Base-by-base conservation (phyloP, 306 rosid genomes). In the Vachellia collinsii region DNA sequence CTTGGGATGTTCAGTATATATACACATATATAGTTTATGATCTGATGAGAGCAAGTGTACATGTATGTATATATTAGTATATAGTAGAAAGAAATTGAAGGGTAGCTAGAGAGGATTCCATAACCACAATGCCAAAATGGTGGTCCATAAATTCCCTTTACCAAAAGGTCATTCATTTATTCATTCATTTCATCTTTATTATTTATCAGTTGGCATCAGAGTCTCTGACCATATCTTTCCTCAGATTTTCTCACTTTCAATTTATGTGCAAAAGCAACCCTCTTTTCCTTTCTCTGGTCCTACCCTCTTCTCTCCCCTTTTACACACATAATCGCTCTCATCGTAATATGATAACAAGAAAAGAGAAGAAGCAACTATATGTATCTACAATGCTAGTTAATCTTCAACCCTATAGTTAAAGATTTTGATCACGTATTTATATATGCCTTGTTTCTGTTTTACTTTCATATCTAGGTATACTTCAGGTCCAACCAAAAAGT, bases 81-180 rank as follows among this genome's bases (percentile, higher is more conserved):
- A 11, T 47, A 47, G 4, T 12, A 56, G 63, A 20, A 2, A 56
- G 63, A 56, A n/a, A 56, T 29, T 29, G 62, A 8, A 58, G 4
- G 13, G 80, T 79, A n/a, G 12, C 0, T 6, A 25, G 61, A 11
- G 69, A 34, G 74, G 80, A 79, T 85, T 81, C 87, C 87, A 83
- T 80, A 76, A 82, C 87, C 87, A 83, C 78, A 76, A 82, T 82
- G 81, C 83, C 83, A 85, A 88, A 83, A 86, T 84, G 85, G 98
- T 89, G 98, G 98, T 91, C 98, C 98, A 88, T 80, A 29, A 78
- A 80, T 86, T 86, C 83, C 90, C 90, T 86, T 87, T 91, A 79
- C 76, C 13, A 79, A 87, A 83, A 80, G 92, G 63, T 83, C 80
- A 71, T 88, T 50, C 39, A 78, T 74, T 88, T 84, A 80, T 78